A percentile compares a stretch with the other conserved stretches of the same genome.
These are phyloP conservation scores for Metarhizium robertsii DNA, from an alignment of 2,329 filamentous ascomycete genomes.

Conservation along the genomic window DNA sequence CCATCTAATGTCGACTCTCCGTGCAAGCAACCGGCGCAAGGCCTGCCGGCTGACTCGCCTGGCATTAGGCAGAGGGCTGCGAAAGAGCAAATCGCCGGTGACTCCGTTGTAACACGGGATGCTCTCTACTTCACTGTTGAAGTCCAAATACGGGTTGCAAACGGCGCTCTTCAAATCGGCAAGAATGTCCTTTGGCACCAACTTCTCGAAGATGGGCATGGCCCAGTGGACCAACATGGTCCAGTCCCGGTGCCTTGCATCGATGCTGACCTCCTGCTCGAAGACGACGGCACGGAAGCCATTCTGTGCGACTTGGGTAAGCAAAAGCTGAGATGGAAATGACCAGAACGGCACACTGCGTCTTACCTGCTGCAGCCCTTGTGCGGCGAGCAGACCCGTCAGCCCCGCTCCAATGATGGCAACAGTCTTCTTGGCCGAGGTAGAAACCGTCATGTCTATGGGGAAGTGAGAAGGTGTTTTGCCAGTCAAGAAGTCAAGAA, in stretches of 20 bases:
- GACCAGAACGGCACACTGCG: background rate
- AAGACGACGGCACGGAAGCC: slow-evolving; percentile 23
- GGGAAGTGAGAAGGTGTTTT: background rate
- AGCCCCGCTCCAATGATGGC: slow-evolving; percentile 28
- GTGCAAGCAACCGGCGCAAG: slow-evolving; percentile 22
- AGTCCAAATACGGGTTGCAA: slow-evolving; percentile 25
- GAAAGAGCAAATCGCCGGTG: slow-evolving; percentile 26
- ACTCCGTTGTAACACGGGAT: slow-evolving; percentile 23
- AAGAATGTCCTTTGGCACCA: slow-evolving; percentile 23
- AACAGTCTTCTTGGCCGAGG: slow-evolving; percentile 12
- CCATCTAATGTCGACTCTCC: slow-evolving; percentile 24
- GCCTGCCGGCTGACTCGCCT: slow-evolving; percentile 24
- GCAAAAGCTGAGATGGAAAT: background rate
- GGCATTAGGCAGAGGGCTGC: slow-evolving; percentile 20
- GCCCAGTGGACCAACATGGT: slow-evolving; percentile 32
- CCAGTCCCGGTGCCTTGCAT: slow-evolving; percentile 25
- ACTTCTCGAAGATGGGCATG: slow-evolving; percentile 21
- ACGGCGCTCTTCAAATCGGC: slow-evolving; percentile 19
- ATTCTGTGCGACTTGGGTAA: slow-evolving; percentile 13
- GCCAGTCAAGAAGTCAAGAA: background rate
- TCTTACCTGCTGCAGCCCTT: slow-evolving; percentile 25
- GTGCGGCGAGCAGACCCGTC: slow-evolving; percentile 26
- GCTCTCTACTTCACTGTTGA: slow-evolving; percentile 19
- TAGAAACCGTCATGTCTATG: background rate
- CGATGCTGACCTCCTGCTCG: slow-evolving; percentile 20